phyloP scores from a whole-genome alignment of 225 moss, liverwort and hornwort species.

The Asterella californica region DNA sequence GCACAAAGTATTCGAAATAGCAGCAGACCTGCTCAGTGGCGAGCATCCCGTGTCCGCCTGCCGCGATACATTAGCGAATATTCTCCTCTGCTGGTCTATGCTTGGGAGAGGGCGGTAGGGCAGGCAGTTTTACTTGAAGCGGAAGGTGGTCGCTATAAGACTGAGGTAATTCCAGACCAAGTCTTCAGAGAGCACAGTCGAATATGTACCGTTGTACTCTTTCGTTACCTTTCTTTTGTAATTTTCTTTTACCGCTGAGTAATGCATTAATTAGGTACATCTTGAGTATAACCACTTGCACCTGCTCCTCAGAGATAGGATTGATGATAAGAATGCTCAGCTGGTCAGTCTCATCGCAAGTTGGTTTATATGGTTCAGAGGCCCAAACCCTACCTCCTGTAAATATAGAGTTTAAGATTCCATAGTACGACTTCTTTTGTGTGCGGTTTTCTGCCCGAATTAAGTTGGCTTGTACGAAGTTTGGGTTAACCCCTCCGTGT shows the following conservation, averaged over 20 bases:
- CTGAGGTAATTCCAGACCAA: slow-evolving; percentile 51
- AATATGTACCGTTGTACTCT: no score
- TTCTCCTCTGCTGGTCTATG: slow-evolving; percentile 79
- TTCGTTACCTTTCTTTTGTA: no score
- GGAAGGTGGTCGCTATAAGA: slow-evolving; percentile 73
- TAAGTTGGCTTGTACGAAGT: neutral
- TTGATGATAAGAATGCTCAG: no score
- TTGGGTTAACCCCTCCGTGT: neutral
- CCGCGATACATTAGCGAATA: slow-evolving; percentile 81
- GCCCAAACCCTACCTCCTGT: neutral
- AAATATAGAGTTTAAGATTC: no score
- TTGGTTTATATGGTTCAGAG: neutral
- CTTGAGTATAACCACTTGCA: no score
- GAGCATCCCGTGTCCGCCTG: slow-evolving; percentile 69
- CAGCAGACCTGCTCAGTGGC: slow-evolving; percentile 84
- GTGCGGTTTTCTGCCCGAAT: neutral
- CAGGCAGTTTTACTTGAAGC: slow-evolving; percentile 86
- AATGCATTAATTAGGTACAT: no score
- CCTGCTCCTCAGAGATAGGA: no score
- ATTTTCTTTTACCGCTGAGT: no score
- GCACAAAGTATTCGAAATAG: slow-evolving; percentile 90
- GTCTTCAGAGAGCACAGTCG: neutral
- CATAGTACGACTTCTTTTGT: neutral
- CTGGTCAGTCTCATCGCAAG: neutral
- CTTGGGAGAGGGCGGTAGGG: slow-evolving; percentile 95